phyloP scores from a whole-genome alignment of 257 asterid species.

The Prunella vulgaris region DNA sequence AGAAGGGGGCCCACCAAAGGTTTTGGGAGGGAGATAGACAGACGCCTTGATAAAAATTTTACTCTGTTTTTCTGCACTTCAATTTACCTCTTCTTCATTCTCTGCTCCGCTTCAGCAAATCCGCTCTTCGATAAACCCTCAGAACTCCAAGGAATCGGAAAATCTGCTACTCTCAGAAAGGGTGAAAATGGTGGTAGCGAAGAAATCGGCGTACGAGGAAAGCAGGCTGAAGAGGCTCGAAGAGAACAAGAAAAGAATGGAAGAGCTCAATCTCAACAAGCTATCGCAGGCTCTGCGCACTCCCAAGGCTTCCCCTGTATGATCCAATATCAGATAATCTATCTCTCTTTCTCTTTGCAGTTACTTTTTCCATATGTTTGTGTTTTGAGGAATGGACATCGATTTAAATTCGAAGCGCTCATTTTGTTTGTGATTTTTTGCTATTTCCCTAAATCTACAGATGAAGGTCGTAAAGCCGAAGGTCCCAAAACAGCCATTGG shows the following conservation, averaged over 20 bases:
- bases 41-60: too few relatives aligned
- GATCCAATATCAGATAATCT: background rate
- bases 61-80: background rate
- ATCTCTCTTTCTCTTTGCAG: background rate
- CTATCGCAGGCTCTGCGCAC: slow-evolving; percentile 47
- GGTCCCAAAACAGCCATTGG: slow-evolving; percentile 38
- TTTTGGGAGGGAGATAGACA: background rate
- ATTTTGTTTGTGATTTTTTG: background rate
- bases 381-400: background rate
- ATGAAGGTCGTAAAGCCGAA: slow-evolving; percentile 64
- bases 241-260: slow-evolving; percentile 72
- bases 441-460: slow-evolving; percentile 24
- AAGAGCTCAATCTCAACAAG: slow-evolving; percentile 58
- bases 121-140: background rate
- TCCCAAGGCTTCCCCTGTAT: slow-evolving; percentile 56
- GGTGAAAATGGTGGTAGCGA: slow-evolving; percentile 52
- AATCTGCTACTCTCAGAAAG: background rate
- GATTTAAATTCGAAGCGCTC: background rate
- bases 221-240: slow-evolving; percentile 53
- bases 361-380: background rate
- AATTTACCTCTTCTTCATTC: background rate
- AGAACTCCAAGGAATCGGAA: background rate
- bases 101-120: background rate
- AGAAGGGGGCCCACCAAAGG: background rate
- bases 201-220: slow-evolving; percentile 48